Evolutionary conservation across 2,329 filamentous ascomycete species (phyloP), one percentile per base, ranked within the genome.

Genomic region (Arthrobotrys sinensis): DNA sequence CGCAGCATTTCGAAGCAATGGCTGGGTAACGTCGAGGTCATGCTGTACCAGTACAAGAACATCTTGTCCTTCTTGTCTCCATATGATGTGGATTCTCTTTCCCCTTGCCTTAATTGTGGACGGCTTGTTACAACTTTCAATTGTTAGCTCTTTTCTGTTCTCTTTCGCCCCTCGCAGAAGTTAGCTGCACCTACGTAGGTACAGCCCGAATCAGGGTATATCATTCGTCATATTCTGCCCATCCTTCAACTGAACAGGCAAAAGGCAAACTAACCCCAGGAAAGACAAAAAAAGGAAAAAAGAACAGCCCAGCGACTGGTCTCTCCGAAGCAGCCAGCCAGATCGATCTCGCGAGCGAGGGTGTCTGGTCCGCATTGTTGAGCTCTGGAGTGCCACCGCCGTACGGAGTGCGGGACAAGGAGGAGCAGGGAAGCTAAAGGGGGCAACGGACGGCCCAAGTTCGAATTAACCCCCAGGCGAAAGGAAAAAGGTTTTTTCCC

Each of bases 141-240:
- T 45, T n/a, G 12, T 21, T 21, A 12, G 16, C 32, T 21, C 53
- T 3, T 40, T 55, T 64, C 36, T 48, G 19, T 34, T 70, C 57
- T 53, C 45, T 53, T 63, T 43, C 60, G 69, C 69, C 69, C 69
- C 69, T 73, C 69, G 69, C 69, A 65, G 40, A 43, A 40, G 52
- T 32, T 53, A 48, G 50, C 60, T 73, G 57, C 28, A 34, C 24
- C 60, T 60, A 66, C 69, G 69, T 73, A 73, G 48, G 69, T 43
- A 21, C 55, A 14, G 12, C 60, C 60, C 62, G 62, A 67, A 67
- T 66, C 70, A 75, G 63, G 70, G 62, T 65, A 67, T 75, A 40
- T 75, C 62, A 75, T 75, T 75, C 70, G 70, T 75, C 70, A 75
- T 75, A 62, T 53, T 21, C 45, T 32, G 67, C 24, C 21, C 66